These are phyloP conservation scores for Microbotryum scabiosae DNA, from an alignment of 1,284 basidiomycete species.

Conservation along the genomic window DNA sequence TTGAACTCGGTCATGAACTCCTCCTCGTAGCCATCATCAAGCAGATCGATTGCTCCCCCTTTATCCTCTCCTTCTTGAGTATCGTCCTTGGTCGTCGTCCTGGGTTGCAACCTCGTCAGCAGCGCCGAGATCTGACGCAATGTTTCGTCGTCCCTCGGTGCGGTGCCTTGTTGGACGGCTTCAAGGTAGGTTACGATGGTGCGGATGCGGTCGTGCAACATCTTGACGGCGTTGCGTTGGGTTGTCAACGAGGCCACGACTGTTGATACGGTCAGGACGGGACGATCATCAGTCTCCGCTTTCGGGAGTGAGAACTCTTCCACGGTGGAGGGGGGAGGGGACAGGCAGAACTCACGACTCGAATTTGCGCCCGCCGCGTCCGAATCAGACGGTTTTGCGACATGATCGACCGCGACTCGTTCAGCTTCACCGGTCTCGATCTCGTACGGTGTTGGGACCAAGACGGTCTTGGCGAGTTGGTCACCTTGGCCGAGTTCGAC, in stretches of 20 bases:
- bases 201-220: conserved; percentile 83
- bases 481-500: conserved; percentile 61
- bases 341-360: conserved; percentile 9
- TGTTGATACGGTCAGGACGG: conserved; percentile 37
- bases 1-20: conserved; percentile 90
- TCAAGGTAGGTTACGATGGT: conserved; percentile 74
- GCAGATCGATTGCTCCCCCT: conserved; percentile 57
- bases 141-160: conserved; percentile 63
- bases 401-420: conserved; percentile 94
- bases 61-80: background rate
- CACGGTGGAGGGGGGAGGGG: background rate
- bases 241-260: conserved; percentile 82
- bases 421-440: conserved; percentile 99
- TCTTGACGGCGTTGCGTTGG: conserved; percentile 88
- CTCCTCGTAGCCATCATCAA: conserved; percentile 54
- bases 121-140: conserved; percentile 78
- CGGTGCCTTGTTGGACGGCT: conserved; percentile 58
- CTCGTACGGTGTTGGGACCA: conserved; percentile 47
- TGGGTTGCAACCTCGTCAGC: conserved; percentile 63
- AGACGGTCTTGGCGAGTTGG: conserved; percentile 6
- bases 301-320: background rate
- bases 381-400: conserved; percentile 47
- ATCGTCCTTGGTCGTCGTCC: background rate
- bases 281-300: background rate
- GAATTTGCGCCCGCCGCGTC: background rate